Base-by-base conservation (phyloP, 1,284 basidiomycete genomes). In the Leccinum fuscescens region DNA sequence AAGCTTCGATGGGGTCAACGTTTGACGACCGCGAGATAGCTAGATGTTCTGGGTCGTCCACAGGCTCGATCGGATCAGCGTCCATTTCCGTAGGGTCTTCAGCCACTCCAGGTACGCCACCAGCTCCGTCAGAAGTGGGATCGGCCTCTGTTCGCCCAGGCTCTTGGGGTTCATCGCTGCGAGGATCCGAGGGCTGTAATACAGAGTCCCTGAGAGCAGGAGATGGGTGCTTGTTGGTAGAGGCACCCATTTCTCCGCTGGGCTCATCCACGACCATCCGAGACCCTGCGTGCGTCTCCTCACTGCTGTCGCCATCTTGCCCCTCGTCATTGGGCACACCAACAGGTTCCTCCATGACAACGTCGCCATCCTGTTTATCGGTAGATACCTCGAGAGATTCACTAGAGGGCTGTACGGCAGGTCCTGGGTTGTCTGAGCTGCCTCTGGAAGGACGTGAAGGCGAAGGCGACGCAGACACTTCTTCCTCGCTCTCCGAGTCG, bases 1-100 rank as follows among this genome's bases (percentile, higher is more conserved):
- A 9, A 15, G 63, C 35, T 59, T 77, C 76, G 46, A 76, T 77
- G 31, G 73, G 70, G 52, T 71, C 72, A 14, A 15, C 17, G 22
- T 63, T 60, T 44, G 39, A 56, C 33, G 37, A 56, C 56, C 8
- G 35, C 17, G 44, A 49, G 17, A 24, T 31, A n/a, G 4, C 56
- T 9, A 60, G 55, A 37, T 62, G 53, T 7, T 64, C 65, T 56
- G 71, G 61, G 29, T 69, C 69, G n/a, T 77, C 76, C 4, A 70
- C 66, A 27, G 69, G 67, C 55, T 77, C 74, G 57, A 78, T 77
- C 6, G 72, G 73, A 54, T 73, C 70, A 20, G 58, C 65, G 12
- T 61, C 66, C 24, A 63, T 62, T 3, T 69, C 68, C 27, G 63
- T 56, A 6, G n/a, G 37, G 6, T 31, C 53, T 20, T 39, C 33